Evolutionary conservation across 345 rosid species (phyloP).

Genomic region (Jatropha curcas): DNA sequence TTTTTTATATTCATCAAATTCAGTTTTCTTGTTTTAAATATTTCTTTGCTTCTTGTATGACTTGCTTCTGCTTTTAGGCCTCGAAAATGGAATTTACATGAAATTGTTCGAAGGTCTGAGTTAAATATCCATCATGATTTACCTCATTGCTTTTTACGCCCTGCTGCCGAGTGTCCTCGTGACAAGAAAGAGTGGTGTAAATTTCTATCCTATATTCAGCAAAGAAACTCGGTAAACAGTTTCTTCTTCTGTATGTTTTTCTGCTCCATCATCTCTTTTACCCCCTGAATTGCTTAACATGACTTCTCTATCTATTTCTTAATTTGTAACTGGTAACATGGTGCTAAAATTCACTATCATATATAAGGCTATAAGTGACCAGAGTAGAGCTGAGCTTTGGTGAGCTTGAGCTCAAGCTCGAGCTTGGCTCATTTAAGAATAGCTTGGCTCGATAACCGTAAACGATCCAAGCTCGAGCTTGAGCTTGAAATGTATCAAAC

Average conservation of each 20-base stretch:
- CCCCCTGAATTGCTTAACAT: background rate
- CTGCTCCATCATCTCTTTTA: background rate
- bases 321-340: background rate
- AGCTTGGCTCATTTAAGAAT: too few relatives aligned
- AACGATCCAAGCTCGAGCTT: too few relatives aligned
- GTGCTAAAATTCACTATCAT: too few relatives aligned
- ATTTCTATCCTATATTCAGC: conserved; percentile 28
- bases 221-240: conserved; percentile 23
- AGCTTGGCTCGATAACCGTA: too few relatives aligned
- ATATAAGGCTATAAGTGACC: too few relatives aligned
- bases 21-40: background rate
- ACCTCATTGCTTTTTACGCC: conserved; percentile 21
- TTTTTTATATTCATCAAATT: background rate
- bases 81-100: conserved; percentile 11
- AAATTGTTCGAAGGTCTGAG: conserved; percentile 15
- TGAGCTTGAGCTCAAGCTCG: too few relatives aligned
- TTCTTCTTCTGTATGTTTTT: background rate
- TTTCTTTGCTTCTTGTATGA: background rate
- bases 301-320: background rate
- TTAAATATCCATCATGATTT: conserved; percentile 9
- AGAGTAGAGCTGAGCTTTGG: too few relatives aligned
- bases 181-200: conserved; percentile 30
- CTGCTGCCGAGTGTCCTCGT: conserved; percentile 28
- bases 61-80: conserved; percentile 25
- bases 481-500: too few relatives aligned